Evolutionary conservation across 495 filamentous ascomycete genomes (phyloP), one percentile per base, ranked within the genome.

Genomic region (Ramalina intermedia): DNA sequence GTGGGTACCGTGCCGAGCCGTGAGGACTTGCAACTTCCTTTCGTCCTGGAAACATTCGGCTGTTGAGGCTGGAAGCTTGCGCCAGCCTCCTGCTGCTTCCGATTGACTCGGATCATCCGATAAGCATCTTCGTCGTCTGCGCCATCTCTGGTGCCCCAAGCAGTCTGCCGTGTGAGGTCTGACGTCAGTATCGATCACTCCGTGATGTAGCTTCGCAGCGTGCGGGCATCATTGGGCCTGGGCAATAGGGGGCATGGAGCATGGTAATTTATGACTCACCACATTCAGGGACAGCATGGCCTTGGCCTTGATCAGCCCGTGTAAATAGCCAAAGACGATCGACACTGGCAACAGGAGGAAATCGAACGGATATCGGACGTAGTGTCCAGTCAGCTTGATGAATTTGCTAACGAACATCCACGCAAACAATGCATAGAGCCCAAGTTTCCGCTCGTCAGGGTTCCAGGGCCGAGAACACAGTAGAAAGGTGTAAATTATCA

Each of bases 291-390:
- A 87, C 46, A 75, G 66, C 41, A 80, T 68, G 3, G 84, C 82
- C 52, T 84, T 84, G 47, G 87, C 68, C 67, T 88, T 89, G 66
- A 88, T 80, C 27, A 80, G 60, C 26, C 82, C 81, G 61, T 87
- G 82, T 57, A 85, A 74, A 61, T 84, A 88, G 38, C 83, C 82
- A 53, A 89, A 89, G 4, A 86, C 46, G 39, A 90, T 76, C 2
- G 81, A 84, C n/a, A 80, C 68, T 4, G 85, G 84, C 29, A 89
- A 60, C 52, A 78, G 76, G 26, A 80, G 50, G 39, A 85, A 69
- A 57, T 91, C 84, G 18, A 68, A 66, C 1, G 85, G 82, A 56
- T 85, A 75, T 24, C 74, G 77, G 52, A 77, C 66, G 63, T 87
- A 87, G 55, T 88, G 76, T 4, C 80, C 82, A 38, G 85, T 56